Evolutionary conservation across 2,329 filamentous ascomycete genomes (phyloP), one percentile per base, ranked within the genome.

Genomic region (Fusarium agapanthi): DNA sequence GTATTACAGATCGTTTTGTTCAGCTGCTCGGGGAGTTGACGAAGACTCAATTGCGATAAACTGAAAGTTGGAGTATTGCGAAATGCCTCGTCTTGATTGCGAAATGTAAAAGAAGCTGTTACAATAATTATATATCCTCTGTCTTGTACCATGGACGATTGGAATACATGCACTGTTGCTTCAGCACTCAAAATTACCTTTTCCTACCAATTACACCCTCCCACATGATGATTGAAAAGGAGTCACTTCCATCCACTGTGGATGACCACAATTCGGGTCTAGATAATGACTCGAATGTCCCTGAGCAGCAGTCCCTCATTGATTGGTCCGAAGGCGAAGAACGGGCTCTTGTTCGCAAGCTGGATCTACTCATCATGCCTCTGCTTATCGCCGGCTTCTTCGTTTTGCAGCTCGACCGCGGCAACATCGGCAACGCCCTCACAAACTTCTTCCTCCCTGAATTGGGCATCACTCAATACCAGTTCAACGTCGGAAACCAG

Each of bases 351-450:
- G 48, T 61, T 15, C 48, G 38, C 24, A 61, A 61, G 20, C 32
- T 61, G 4, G 58, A 61, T 32, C 24, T 61, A 3, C 48, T 61
- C 3, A 60, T 63, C 34, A 63, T 63, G 61, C 61, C 61, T 16
- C 54, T 63, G 3, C 54, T 63, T 10, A 41, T 63, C 24, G 24
- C 43, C 7, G 61, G 61, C 3, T 83, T 87, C 30, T 83, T 86
- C 9, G 83, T 83, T 14, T 81, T 87, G 55, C 85, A 81, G 45
- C 67, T 81, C 20, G 79, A 81, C 51, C 71, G 79, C 13, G 76
- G 76, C 35, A 81, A 81, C 63, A 80, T 86, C 43, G 73, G 80
- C 40, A 84, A 84, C 32, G 84, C 84, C 13, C 74, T 86, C 26
- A 85, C 84, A 20, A 72, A 74, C n/a, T 48, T 60, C 24, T 63